Evolutionary conservation across 805 yeast species (phyloP).

Genomic region (Cyberlindnera veronae): DNA sequence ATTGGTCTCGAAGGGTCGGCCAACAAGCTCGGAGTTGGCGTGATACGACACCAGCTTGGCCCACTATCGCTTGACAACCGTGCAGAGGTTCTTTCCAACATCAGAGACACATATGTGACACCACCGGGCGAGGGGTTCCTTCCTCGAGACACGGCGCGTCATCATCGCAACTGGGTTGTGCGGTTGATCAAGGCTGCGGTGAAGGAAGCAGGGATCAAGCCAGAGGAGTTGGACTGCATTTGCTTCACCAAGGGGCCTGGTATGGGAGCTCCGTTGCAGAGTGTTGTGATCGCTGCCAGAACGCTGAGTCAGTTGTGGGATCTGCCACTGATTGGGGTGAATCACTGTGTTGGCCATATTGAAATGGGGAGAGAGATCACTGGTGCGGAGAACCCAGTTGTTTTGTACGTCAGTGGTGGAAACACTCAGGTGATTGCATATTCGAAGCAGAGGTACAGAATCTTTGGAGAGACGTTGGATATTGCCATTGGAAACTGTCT

Average conservation of each 20-base stretch:
- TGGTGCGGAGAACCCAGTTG: conserved; percentile 97
- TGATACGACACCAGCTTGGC: conserved; percentile 72
- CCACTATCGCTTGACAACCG: conserved; percentile 50
- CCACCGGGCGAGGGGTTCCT: conserved; percentile 99
- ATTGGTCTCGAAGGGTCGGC: conserved; percentile 97
- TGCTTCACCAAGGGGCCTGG: conserved; percentile 99
- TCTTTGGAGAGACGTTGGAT: conserved; percentile 98
- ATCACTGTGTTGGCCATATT: conserved; percentile 96
- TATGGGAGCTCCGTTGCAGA: conserved; percentile 97
- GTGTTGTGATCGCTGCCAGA: conserved; percentile 90
- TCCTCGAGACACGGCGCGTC: conserved; percentile 95
- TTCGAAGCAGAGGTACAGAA: conserved; percentile 87
- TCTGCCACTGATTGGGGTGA: conserved; percentile 88
- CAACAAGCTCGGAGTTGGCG: conserved; percentile 92
- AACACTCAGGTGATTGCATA: conserved; percentile 98
- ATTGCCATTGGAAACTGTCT: conserved; percentile 97
- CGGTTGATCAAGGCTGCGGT: conserved; percentile 68
- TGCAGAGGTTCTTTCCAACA: conserved; percentile 80
- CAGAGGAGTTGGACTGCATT: conserved; percentile 63
- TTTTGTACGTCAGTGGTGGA: conserved; percentile 95
- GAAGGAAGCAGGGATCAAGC: conserved; percentile 50
- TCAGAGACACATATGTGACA: conserved; percentile 90
- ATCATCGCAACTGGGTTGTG: conserved; percentile 93
- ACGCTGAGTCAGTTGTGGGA: conserved; percentile 77
- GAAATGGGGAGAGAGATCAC: conserved; percentile 99